Evolutionary conservation across 31 red algal genomes (phyloP).

Genomic region (Porphyra umbilicalis): DNA sequence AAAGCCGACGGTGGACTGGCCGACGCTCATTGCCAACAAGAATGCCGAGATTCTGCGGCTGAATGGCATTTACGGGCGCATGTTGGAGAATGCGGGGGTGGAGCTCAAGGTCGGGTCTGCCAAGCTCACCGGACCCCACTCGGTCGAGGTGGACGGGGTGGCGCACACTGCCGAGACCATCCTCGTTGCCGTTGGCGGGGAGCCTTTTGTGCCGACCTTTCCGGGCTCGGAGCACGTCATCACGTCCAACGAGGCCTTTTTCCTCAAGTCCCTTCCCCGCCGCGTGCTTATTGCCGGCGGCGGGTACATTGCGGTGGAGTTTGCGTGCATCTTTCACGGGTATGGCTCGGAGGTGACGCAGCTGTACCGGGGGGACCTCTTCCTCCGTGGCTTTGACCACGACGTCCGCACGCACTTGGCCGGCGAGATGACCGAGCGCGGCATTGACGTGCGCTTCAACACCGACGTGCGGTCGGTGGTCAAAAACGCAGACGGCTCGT

Average conservation of each 20-base stretch:
- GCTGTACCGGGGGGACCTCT: constrained; percentile 83
- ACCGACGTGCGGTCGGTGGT: constrained; percentile 36
- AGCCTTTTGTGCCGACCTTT: constrained; percentile 76
- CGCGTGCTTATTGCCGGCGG: constrained; percentile 75
- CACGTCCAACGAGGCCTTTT: constrained; percentile 88
- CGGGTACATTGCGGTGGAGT: constrained; percentile 97
- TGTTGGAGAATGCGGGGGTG: constrained; percentile 81
- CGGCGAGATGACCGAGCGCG: constrained; percentile 67
- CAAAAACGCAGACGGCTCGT: constrained; percentile 51
- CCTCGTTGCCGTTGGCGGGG: constrained; percentile 76
- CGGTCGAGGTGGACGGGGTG: constrained; percentile 48
- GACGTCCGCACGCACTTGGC: constrained; percentile 80
- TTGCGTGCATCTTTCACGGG: constrained; percentile 89
- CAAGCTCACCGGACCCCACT: constrained; percentile 68
- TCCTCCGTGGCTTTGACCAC: constrained; percentile 90
- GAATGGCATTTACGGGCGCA: constrained; percentile 80
- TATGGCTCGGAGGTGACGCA: constrained; percentile 69
- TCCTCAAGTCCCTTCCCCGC: constrained; percentile 65
- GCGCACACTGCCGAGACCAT: constrained; percentile 78
- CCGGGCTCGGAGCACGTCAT: constrained; percentile 84
- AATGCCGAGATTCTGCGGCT: constrained; percentile 88
- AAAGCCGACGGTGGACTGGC: constrained; percentile 64
- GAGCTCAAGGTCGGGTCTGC: constrained; percentile 54
- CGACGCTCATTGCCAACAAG: constrained; percentile 74
- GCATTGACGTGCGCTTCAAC: constrained; percentile 83